Evolutionary conservation across 2,329 filamentous ascomycete genomes (phyloP), one percentile per base, ranked within the genome.

Genomic region (Aspergillus brunneoviolaceus): DNA sequence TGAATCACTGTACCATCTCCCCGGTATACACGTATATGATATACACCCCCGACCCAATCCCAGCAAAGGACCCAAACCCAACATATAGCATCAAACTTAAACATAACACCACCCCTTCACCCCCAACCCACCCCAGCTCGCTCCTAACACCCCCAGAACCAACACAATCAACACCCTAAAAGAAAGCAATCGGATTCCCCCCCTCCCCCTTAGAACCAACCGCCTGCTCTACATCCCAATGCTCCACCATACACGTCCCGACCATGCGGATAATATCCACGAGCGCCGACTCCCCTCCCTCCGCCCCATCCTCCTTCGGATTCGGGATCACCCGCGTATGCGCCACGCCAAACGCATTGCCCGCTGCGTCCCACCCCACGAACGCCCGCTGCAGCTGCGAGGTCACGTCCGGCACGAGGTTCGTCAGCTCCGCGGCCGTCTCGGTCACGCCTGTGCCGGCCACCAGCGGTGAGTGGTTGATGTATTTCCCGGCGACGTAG

Each of bases 211-310:
- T 25, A 16, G 27, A 29, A 9, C 33, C 33, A 14, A 55, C 49
- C 5, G 10, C 11, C 45, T 59, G 57, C 57, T 50, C 10, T 2
- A 53, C 57, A 47, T 55, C 57, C 31, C 51, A 59, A 59, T 59
- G 57, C 45, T 59, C 57, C n/a, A 59, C 51, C 45, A 59, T 21
- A 19, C 57, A 59, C 19, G 51, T 59, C 16, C 57, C 57, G 6
- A 59, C 51, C 50, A 59, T 49, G 5, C 57, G 57, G 12, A 54
- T 54, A n/a, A 59, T 59, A 50, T 59, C 57, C 23, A 59, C 57
- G 3, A 55, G 19, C 4, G 50, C 57, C 12, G 19, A 27, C 14
- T 52, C 33, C 27, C 39, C 39, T 5, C 14, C 16, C 14, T 45
- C 14, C 39, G 14, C 4, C 5, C 3, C 16, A 2, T 7, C 16